phyloP scores from a whole-genome alignment of 2,329 filamentous ascomycete species.

The Fusarium sarcochroum region DNA sequence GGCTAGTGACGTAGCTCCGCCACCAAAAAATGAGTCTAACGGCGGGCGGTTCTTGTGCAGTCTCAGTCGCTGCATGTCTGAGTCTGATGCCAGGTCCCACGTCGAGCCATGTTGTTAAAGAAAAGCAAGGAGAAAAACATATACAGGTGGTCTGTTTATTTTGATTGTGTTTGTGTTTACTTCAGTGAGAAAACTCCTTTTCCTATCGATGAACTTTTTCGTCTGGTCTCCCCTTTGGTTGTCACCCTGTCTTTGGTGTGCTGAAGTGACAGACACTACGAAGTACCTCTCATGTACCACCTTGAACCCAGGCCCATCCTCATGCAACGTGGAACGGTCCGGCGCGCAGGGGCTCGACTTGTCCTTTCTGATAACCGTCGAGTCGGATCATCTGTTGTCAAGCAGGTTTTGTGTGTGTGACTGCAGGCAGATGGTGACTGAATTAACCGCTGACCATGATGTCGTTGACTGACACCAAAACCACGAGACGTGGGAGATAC shows the following conservation, averaged over 20 bases:
- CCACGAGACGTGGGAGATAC: neutral
- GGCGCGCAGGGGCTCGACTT: slow-evolving; percentile 29
- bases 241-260: slow-evolving; percentile 4
- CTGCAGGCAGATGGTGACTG: neutral
- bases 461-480: neutral
- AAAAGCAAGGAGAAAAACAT: neutral
- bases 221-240: slow-evolving; percentile 1
- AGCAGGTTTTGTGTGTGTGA: slow-evolving; percentile 3
- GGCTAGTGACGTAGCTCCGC: slow-evolving; percentile 50
- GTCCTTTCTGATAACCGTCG: slow-evolving; percentile 9
- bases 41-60: slow-evolving; percentile 5
- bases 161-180: neutral
- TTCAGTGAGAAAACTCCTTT: neutral
- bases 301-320: slow-evolving; percentile 20
- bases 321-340: slow-evolving; percentile 42
- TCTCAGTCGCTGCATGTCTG: slow-evolving; percentile 30
- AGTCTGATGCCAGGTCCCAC: slow-evolving; percentile 13
- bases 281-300: slow-evolving; percentile 33
- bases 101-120: neutral
- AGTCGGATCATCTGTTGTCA: slow-evolving; percentile 6
- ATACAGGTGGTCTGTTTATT: neutral
- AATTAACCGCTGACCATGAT: slow-evolving; percentile 3
- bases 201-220: slow-evolving; percentile 1
- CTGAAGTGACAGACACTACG: slow-evolving; percentile 16
- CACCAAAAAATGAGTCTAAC: slow-evolving; percentile 12